A percentile compares a stretch with the other conserved stretches of the same genome.
phyloP scores from a whole-genome alignment of 2,329 filamentous ascomycete species.

The Colletotrichum lentis region DNA sequence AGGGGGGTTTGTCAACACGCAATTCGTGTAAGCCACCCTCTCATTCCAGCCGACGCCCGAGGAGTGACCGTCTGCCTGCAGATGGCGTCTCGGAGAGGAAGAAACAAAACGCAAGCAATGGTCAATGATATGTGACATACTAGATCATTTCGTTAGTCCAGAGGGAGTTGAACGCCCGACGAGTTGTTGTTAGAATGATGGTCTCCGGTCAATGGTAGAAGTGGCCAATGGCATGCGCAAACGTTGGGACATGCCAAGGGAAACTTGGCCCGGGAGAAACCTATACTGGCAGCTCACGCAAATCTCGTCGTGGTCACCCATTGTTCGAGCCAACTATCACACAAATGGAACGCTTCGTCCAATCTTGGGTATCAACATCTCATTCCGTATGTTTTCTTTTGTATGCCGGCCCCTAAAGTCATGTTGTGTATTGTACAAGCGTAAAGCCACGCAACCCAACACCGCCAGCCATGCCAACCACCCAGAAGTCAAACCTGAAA shows the following conservation, averaged over 20 bases:
- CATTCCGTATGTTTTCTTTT: conserved; percentile 37
- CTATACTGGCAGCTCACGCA: too few relatives aligned
- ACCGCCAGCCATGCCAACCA: conserved; percentile 37
- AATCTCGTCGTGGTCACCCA: not conserved
- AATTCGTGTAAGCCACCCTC: not conserved
- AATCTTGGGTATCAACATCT: conserved; percentile 35
- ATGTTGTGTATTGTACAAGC: conserved; percentile 38
- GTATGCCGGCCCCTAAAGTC: conserved; percentile 38
- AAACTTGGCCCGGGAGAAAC: not conserved
- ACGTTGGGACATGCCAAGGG: too few relatives aligned
- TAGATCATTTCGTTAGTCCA: too few relatives aligned
- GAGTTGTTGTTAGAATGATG: not conserved
- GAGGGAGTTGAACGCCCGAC: not conserved
- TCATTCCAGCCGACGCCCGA: not conserved
- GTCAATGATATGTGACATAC: too few relatives aligned
- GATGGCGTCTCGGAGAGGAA: too few relatives aligned
- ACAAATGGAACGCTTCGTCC: not conserved
- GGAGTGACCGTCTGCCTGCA: not conserved
- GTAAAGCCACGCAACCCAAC: conserved; percentile 37
- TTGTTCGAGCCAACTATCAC: not conserved
- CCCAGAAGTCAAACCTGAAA: conserved; percentile 34
- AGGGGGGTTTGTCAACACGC: not conserved
- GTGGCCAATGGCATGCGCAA: not conserved
- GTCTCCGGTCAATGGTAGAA: not conserved
- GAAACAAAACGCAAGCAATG: too few relatives aligned